Evolutionary conservation across 495 filamentous ascomycete genomes (phyloP), one percentile per base, ranked within the genome.

Genomic region (Copromyces sp.): DNA sequence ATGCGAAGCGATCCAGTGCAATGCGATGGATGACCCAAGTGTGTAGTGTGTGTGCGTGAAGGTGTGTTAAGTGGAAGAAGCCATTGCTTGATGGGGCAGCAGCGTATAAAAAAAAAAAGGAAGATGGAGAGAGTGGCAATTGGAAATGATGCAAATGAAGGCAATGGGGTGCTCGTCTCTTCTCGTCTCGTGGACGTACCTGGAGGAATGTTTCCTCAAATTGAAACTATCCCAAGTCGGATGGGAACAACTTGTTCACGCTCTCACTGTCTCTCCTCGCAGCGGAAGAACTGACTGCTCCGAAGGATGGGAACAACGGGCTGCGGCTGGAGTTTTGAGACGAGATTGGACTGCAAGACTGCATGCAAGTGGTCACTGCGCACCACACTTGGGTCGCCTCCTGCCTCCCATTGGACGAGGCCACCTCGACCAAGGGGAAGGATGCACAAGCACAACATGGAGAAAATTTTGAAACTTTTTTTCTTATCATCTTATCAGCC

Each of bases 241-340:
- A 73, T 76, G 53, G 39, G 76, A 69, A 72, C 71, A 71, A 68
- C 70, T 72, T 75, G 70, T 65, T 65, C 45, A 53, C 45, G 45
- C 45, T 45, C 39, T 40, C 44, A 4, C 44, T 29, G 45, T 53
- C 45, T 45, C 42, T 45, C 17, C 47, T 80, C 79, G 79, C 79
- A 73, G 79, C 79, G 79, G 79, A 80, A 80, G 79, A 80, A 80
- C 77, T 76, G 76, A 73, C 74, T 71, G 76, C 72, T 80, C 79
- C 79, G 79, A 80, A 73, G 71, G 71, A 73, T 74, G 76, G 77
- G 45, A 47, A 47, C 45, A 45, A 78, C 76, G 76, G 78, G 78
- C 78, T 74, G 75, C 77, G 77, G 78, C 78, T 74, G 77, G 78
- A 80, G 77, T 79, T 80, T 80, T 80, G 71, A 61, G 24, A 32